Base-by-base conservation (phyloP, 2,329 filamentous ascomycete species). In the Lachnellula willkommii region DNA sequence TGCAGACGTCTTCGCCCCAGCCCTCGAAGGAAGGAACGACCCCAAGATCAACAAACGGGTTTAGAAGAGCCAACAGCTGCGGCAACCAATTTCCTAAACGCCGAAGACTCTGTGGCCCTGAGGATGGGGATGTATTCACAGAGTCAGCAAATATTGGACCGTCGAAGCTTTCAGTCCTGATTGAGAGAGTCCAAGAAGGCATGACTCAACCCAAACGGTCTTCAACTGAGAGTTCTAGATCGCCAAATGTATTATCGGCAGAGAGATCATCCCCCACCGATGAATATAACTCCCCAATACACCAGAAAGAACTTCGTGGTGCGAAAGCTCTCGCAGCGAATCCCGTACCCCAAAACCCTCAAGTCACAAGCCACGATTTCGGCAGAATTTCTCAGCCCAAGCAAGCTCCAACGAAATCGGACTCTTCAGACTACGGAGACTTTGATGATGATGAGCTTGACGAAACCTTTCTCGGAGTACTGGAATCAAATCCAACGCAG, bases 81-180 rank as follows among this genome's bases (percentile, higher is more conserved):
- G 86, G 85, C 17, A 76, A 80, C 24, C 81, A 88, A 63, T 89
- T 86, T 79, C 85, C 87, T 1, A 92, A 92, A 70, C 78, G 85
- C 60, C 79, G 85, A 63, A 86, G 79, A 63, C 66, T 83, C 7
- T 60, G 56, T 24, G 58, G 56, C 22, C 39, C 47, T 12, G 80
- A 84, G 50, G 76, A 75, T 28, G 63, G 63, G 9, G 65, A 69
- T 61, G 61, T 67, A 12, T 67, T 67, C 37, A 63, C 62, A 67
- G 56, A 70, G 68, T 59, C 58, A 69, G 71, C 65, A 71, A 74
- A 72, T 60, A 75, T 77, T 55, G 77, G 79, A 32, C 74, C 74
- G 4, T 80, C 79, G 2, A 85, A 84, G 60, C 76, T 78, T 39
- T 77, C 77, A 56, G 81, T 83, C 15, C 72, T 92, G 52, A 73